Evolutionary conservation across 2,329 filamentous ascomycete species (phyloP), one percentile per base, ranked within the genome.

Genomic region (Arthrobotrys entomopaga): DNA sequence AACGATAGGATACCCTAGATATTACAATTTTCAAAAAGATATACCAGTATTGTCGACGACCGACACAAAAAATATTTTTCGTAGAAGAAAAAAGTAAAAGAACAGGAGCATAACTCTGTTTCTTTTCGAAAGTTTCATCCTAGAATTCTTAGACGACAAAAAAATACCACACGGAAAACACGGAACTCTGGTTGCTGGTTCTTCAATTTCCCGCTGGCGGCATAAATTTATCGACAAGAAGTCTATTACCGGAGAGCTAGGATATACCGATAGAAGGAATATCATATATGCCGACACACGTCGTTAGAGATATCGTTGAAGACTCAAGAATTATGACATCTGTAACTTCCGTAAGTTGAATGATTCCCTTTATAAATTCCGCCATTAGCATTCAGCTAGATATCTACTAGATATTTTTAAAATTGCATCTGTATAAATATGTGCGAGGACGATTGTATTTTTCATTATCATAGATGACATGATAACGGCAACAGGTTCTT

Each of bases 261-360:
- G 38, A 38, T 43, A 34, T 40, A 24, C 11, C 54, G 3, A 8
- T 8, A 3, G 13, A 40, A 38, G 4, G 13, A 16, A 43, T 52
- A 16, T 42, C 64, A 54, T 67, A 67, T 59, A 65, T 57, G 29
- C 46, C 46, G n/a, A 67, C 59, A 67, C 59, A 67, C 64, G 64
- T 59, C 49, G 56, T 56, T 54, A 20, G 38, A 54, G 46, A 38
- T 50, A 58, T 38, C 22, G 38, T 54, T 49, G 56, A 61, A 40
- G 34, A 61, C 58, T 56, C 60, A 48, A 69, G 49, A 69, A 61
- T 56, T 61, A 69, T 69, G 65, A 61, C 65, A 54, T 29, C 56
- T 59, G 53, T 8, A 57, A 69, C 57, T 69, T 69, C 65, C 34
- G 65, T 69, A 69, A 69, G 65, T 69, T 49, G 5, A n/a, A n/a